Evolutionary conservation across 495 filamentous ascomycete genomes (phyloP).

Genomic region (Penicillium steckii): DNA sequence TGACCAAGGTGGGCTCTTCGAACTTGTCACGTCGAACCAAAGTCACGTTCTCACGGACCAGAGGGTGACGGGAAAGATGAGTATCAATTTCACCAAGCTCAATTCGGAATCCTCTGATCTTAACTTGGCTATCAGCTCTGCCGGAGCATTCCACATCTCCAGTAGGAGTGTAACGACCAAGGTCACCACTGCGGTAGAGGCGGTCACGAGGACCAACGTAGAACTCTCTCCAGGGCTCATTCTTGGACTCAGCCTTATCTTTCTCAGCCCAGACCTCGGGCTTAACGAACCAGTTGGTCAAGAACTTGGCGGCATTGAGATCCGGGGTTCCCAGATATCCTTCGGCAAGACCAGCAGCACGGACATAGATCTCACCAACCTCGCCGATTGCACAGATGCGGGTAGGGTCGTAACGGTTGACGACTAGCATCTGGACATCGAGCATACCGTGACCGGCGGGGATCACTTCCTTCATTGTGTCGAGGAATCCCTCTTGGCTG

Average conservation of each 20-base stretch:
- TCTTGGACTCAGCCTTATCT: constrained; percentile 47
- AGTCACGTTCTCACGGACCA: constrained; percentile 86
- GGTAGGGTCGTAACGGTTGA: constrained; percentile 72
- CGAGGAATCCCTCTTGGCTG: constrained; percentile 65
- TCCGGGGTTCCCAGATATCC: constrained; percentile 74
- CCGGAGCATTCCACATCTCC: constrained; percentile 77
- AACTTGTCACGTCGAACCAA: constrained; percentile 83
- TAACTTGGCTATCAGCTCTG: constrained; percentile 86
- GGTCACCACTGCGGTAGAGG: constrained; percentile 80
- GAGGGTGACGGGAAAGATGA: constrained; percentile 71
- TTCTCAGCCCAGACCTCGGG: constrained; percentile 67
- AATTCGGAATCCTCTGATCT: constrained; percentile 94
- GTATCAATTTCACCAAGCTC: constrained; percentile 94
- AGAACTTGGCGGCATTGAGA: constrained; percentile 76
- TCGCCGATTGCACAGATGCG: constrained; percentile 79
- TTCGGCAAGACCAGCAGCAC: constrained; percentile 87
- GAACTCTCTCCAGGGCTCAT: constrained; percentile 69
- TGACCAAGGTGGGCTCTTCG: constrained; percentile 87
- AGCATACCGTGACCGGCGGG: constrained; percentile 89
- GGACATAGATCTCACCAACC: constrained; percentile 83
- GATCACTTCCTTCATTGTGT: constrained; percentile 74
- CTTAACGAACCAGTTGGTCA: constrained; percentile 87
- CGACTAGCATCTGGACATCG: constrained; percentile 89
- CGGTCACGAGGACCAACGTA: constrained; percentile 85
- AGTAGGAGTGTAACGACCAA: constrained; percentile 70